These are phyloP conservation scores for Lablab purpureus DNA, from an alignment of 306 rosid genomes.

Conservation along the genomic window DNA sequence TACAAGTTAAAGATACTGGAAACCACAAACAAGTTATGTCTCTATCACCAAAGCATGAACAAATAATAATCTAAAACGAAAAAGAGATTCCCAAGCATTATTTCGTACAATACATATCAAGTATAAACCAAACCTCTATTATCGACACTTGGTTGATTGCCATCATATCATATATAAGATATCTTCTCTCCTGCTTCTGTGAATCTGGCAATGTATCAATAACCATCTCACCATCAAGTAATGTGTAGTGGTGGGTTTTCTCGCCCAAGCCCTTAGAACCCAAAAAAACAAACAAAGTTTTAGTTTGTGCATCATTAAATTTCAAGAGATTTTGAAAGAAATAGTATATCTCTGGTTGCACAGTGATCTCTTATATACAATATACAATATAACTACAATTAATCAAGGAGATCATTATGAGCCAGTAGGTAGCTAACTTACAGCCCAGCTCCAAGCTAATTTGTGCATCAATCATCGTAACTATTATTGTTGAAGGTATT, in stretches of 20 bases:
- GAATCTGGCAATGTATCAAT: conserved; percentile 95
- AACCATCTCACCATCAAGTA: conserved; percentile 99
- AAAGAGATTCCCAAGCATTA: conserved; percentile 7
- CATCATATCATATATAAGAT: conserved; percentile 94
- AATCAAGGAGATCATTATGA: conserved; percentile 26
- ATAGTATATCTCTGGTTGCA: conserved; percentile 22
- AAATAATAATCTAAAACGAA: conserved; percentile 16
- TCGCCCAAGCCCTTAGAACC: conserved; percentile 76
- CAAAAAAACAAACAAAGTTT: conserved; percentile 53
- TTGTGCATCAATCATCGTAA: conserved; percentile 18
- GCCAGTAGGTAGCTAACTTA: conserved; percentile 6
- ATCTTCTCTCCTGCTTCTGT: conserved; percentile 94
- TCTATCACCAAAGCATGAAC: background rate
- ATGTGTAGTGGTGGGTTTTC: conserved; percentile 88
- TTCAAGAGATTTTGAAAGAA: conserved; percentile 17
- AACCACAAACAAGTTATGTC: conserved; percentile 10
- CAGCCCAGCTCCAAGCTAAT: conserved; percentile 13
- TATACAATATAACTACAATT: conserved; percentile 6
- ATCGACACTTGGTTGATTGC: conserved; percentile 79
- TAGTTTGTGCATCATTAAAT: conserved; percentile 48
- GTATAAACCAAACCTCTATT: conserved; percentile 70
- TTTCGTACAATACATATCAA: conserved; percentile 22
- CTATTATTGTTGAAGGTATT: background rate
- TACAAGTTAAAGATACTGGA: background rate
- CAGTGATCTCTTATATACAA: background rate